These are phyloP conservation scores for Phlebiopsis flavidoalba DNA, from an alignment of 768 basidiomycete genomes.

Conservation along the genomic window DNA sequence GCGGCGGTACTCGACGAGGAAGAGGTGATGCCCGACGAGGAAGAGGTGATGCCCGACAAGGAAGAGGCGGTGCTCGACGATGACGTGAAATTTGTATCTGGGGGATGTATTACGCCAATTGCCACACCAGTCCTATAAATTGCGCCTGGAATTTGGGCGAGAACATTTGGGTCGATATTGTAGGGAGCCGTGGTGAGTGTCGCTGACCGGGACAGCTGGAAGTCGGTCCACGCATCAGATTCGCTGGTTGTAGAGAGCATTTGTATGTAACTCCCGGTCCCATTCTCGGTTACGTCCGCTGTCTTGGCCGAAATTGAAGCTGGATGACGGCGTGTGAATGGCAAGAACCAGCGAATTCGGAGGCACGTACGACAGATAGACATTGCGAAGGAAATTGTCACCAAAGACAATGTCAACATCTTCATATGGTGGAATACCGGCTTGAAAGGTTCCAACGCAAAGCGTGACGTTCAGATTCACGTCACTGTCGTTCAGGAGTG, in stretches of 20 bases:
- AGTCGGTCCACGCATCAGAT: constrained; percentile 1
- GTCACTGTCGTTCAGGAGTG: background rate
- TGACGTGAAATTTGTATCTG: too few relatives aligned
- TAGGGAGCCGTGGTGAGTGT: background rate
- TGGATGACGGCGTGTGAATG: background rate
- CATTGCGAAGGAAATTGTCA: constrained; percentile 29
- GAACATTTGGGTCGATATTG: background rate
- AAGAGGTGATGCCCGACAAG: too few relatives aligned
- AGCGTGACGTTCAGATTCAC: background rate
- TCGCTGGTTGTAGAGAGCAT: constrained; percentile 22
- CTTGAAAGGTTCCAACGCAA: background rate
- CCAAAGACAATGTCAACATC: constrained; percentile 27
- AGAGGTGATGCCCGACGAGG: background rate
- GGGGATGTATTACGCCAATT: background rate
- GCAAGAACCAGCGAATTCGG: background rate
- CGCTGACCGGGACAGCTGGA: background rate
- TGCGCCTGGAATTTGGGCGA: background rate
- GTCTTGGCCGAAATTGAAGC: constrained; percentile 18
- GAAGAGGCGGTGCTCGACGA: background rate
- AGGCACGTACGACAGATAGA: constrained; percentile 25
- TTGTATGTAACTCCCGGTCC: constrained; percentile 26
- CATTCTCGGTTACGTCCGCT: background rate
- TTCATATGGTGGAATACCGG: background rate
- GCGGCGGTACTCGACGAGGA: too few relatives aligned
- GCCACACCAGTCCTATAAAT: background rate